Conservation (phyloP, 2,329 filamentous ascomycete genomes). For the Periconia sp. region DNA sequence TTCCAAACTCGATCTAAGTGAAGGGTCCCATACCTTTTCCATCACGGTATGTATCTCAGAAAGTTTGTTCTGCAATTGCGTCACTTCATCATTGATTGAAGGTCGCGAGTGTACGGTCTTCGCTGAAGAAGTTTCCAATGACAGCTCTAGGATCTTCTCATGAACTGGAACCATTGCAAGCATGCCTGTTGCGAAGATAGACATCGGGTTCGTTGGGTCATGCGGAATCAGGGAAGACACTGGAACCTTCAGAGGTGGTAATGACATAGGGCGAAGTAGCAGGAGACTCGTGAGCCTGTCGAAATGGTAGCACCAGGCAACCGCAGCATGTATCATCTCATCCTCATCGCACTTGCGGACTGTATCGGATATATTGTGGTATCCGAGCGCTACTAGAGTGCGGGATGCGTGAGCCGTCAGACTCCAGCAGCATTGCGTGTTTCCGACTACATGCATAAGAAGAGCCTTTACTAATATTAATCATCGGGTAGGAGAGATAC, state of each 20-base stretch:
- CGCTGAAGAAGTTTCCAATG: constrained; percentile 19
- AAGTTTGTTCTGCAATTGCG: constrained; percentile 27
- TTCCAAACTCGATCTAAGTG: neutral
- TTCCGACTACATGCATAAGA: constrained; percentile 41
- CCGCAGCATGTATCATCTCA: constrained; percentile 32
- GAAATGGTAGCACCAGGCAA: constrained; percentile 40
- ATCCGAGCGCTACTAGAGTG: constrained; percentile 37
- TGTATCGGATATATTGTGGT: constrained; percentile 27
- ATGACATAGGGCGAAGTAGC: constrained; percentile 34
- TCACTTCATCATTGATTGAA: constrained; percentile 27
- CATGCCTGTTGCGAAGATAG: constrained; percentile 26
- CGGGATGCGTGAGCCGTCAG: constrained; percentile 39
- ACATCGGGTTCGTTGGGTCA: constrained; percentile 30
- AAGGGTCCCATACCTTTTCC: constrained; percentile 21
- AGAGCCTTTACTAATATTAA: constrained; percentile 32
- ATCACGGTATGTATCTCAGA: constrained; percentile 27
- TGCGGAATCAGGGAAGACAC: constrained; percentile 29
- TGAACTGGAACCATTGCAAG: constrained; percentile 38
- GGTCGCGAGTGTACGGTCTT: constrained; percentile 13
- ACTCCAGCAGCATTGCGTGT: constrained; percentile 39
- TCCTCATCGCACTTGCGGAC: constrained; percentile 25
- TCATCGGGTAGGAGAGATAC: too few relatives aligned
- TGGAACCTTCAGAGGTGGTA: constrained; percentile 33
- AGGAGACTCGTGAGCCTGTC: constrained; percentile 39
- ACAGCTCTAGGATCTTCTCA: constrained; percentile 33